Conservation (phyloP, 768 basidiomycete species). For the Tulasnella sp. region DNA sequence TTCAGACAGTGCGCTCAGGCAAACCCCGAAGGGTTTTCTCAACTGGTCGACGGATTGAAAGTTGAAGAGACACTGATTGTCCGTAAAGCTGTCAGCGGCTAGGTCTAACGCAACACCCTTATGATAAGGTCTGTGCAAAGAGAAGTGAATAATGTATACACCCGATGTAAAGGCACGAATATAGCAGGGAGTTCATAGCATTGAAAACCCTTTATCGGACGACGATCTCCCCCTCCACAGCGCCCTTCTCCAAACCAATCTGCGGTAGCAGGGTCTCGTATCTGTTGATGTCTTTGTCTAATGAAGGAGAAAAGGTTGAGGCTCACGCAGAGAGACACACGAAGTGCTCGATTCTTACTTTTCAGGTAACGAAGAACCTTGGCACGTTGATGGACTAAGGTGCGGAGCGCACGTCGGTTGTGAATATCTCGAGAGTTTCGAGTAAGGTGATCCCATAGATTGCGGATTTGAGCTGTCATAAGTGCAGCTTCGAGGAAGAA, state of each 20-base stretch:
- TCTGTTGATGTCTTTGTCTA: conserved; percentile 40
- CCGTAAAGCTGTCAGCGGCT: not conserved
- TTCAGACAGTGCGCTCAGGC: conserved; percentile 53
- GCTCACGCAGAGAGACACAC: not conserved
- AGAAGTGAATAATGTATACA: not conserved
- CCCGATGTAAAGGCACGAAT: not conserved
- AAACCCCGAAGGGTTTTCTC: conserved; percentile 52
- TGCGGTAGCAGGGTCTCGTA: conserved; percentile 63
- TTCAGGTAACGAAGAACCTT: conserved; percentile 74
- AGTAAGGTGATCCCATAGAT: conserved; percentile 61
- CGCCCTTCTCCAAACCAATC: conserved; percentile 62
- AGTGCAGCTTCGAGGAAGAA: conserved; percentile 52
- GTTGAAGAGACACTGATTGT: conserved; percentile 50
- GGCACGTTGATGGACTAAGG: conserved; percentile 71
- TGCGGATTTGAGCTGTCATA: conserved; percentile 75
- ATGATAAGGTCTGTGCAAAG: not conserved
- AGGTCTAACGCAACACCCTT: not conserved
- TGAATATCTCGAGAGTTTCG: conserved; percentile 58
- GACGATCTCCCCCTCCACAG: conserved; percentile 84
- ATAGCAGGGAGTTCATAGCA: not conserved
- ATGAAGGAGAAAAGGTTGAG: not conserved
- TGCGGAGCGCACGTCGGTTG: conserved; percentile 64
- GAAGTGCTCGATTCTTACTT: conserved; percentile 17
- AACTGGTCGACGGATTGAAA: conserved; percentile 50
- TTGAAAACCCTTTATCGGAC: conserved; percentile 26